Evolutionary conservation across 2,329 filamentous ascomycete genomes (phyloP).

Genomic region (Zasmidium cellare): DNA sequence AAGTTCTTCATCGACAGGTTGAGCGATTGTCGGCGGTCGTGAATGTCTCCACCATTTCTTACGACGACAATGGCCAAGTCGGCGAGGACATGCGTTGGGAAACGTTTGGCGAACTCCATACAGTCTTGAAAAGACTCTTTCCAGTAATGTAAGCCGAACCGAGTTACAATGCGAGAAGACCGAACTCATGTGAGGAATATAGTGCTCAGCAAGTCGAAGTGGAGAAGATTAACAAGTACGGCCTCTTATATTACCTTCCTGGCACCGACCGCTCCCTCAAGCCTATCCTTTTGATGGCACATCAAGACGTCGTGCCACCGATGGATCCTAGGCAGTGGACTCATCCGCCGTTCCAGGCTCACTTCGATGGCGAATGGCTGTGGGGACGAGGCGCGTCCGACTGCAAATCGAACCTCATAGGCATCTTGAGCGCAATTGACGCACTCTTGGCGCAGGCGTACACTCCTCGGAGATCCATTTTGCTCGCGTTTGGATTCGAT

Average conservation of each 20-base stretch:
- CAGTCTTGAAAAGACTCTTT: background rate
- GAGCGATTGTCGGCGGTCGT: background rate
- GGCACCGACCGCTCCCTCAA: slow-evolving; percentile 53
- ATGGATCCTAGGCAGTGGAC: slow-evolving; percentile 58
- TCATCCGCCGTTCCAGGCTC: slow-evolving; percentile 60
- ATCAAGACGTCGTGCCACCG: slow-evolving; percentile 66
- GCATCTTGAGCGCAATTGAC: slow-evolving; percentile 57
- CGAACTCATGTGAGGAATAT: slow-evolving; percentile 34
- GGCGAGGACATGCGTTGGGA: background rate
- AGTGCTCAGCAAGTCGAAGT: slow-evolving; percentile 41
- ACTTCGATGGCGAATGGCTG: slow-evolving; percentile 58
- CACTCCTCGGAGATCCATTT: slow-evolving; percentile 51
- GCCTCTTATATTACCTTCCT: slow-evolving; percentile 59
- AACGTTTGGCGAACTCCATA: slow-evolving; percentile 1
- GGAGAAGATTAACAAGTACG: slow-evolving; percentile 61
- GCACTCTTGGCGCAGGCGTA: slow-evolving; percentile 55
- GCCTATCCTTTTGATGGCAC: slow-evolving; percentile 61
- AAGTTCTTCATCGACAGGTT: background rate
- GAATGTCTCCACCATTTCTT: background rate
- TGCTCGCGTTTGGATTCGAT: background rate
- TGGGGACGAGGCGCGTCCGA: slow-evolving; percentile 64
- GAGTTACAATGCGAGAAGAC: no score
- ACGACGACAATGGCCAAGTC: background rate
- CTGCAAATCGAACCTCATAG: slow-evolving; percentile 63
- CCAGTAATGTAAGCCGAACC: background rate